phyloP scores from a whole-genome alignment of 306 rosid genomes.

The Dalbergia cultrata region DNA sequence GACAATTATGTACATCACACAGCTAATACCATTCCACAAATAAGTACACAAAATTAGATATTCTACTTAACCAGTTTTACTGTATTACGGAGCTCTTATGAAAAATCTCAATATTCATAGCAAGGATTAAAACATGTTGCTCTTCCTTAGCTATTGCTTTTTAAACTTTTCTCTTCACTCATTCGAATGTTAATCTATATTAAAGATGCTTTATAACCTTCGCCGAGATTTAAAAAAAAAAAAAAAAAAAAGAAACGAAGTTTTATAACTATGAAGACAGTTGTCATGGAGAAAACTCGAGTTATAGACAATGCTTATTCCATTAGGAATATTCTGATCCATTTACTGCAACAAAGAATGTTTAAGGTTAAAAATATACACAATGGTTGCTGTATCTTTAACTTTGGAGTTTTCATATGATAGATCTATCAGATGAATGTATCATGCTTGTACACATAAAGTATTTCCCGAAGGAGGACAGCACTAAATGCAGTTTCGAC shows the following conservation, averaged over 20 bases:
- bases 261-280: not conserved
- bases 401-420: not conserved
- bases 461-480: constrained; percentile 13
- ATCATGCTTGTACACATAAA: not conserved
- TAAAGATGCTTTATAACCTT: not conserved
- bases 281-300: not conserved
- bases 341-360: not conserved
- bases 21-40: not conserved
- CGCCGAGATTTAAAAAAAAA: too few species aligned
- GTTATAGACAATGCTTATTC: not conserved
- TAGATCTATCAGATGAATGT: constrained; percentile 14
- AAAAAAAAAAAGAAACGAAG: too few species aligned
- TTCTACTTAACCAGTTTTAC: not conserved
- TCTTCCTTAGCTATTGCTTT: not conserved
- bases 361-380: not conserved
- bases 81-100: not conserved
- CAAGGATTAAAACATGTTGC: not conserved
- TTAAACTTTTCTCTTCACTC: constrained; percentile 15
- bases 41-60: not conserved
- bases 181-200: not conserved
- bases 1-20: not conserved
- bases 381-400: not conserved
- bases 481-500: constrained; percentile 15
- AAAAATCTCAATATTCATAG: not conserved
- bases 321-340: not conserved